phyloP scores from a whole-genome alignment of 2,329 filamentous ascomycete genomes.

The Fusarium euwallaceae region DNA sequence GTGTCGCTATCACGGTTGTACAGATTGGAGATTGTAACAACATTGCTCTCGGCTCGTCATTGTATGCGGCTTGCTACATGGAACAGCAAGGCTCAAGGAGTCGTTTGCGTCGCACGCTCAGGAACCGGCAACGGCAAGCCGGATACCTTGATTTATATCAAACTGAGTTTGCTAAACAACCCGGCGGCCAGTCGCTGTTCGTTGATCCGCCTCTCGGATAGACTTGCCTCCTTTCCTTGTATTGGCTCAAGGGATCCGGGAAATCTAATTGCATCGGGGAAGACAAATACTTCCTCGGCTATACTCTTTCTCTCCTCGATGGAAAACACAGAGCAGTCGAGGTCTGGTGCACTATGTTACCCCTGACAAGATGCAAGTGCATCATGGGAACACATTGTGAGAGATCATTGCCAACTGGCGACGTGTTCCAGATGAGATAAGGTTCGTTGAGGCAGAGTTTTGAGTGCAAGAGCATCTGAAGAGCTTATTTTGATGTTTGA shows the following conservation, averaged over 20 bases:
- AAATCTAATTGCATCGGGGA: not conserved
- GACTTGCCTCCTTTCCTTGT: not conserved
- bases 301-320: not conserved
- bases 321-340: not conserved
- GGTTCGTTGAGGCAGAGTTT: too few species aligned
- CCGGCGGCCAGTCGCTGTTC: slow-evolving; percentile 1
- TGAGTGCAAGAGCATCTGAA: too few species aligned
- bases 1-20: slow-evolving; percentile 27
- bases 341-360: not conserved
- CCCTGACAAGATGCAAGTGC: not conserved
- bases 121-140: slow-evolving; percentile 25
- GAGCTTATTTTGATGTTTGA: too few species aligned
- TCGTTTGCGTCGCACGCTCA: slow-evolving; percentile 38
- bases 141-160: slow-evolving; percentile 18
- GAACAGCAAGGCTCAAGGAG: slow-evolving; percentile 18
- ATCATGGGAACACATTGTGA: not conserved
- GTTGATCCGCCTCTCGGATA: not conserved
- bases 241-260: not conserved
- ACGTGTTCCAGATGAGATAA: too few species aligned
- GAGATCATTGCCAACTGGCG: too few species aligned
- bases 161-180: slow-evolving; percentile 18
- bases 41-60: slow-evolving; percentile 28
- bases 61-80: slow-evolving; percentile 22
- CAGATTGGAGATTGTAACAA: slow-evolving; percentile 26
- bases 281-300: not conserved